phyloP scores from a whole-genome alignment of 176 grass and related monocot species.

The Dendrocalamus sinicus region DNA sequence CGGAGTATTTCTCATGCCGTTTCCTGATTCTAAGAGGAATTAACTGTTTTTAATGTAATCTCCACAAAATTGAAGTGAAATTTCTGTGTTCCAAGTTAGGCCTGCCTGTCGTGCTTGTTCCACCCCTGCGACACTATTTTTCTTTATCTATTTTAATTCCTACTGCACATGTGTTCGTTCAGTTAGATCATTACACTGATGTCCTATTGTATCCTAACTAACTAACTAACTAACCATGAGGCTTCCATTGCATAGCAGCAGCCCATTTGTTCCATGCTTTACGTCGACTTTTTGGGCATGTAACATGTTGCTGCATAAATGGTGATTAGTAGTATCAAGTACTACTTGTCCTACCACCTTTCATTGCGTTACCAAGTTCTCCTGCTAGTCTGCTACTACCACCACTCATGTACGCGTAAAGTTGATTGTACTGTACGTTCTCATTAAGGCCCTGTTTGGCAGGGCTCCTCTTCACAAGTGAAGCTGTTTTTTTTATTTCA shows the following conservation, averaged over 20 bases:
- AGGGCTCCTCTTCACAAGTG: no score
- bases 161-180: not conserved
- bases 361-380: not conserved
- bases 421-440: not conserved
- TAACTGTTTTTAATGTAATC: no score
- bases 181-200: not conserved
- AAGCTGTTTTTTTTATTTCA: no score
- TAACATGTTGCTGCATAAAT: not conserved
- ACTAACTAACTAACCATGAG: not conserved
- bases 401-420: not conserved
- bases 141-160: not conserved
- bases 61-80: no score
- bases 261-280: not conserved
- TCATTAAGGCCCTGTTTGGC: no score
- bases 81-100: no score
- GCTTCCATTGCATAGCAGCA: not conserved
- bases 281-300: not conserved
- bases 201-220: not conserved
- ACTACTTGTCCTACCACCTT: not conserved
- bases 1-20: no score
- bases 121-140: no score
- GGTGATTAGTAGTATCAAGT: not conserved
- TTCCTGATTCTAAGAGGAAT: no score
- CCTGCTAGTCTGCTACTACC: not conserved
- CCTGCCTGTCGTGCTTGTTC: no score